Base-by-base conservation (phyloP, 306 rosid species). In the Morella rubra region DNA sequence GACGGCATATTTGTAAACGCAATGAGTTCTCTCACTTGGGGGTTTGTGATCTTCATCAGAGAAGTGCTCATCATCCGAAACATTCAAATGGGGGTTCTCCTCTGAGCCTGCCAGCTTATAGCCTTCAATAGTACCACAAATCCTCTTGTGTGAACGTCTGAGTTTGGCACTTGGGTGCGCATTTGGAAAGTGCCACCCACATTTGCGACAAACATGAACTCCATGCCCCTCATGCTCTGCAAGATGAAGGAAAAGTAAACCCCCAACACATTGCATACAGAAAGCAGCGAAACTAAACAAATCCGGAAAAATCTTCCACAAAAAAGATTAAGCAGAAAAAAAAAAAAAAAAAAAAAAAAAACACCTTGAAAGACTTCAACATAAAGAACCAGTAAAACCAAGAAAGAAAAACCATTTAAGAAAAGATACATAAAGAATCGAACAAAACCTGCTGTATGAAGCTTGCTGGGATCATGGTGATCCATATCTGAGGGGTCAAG, bases 71-170 rank as follows among this genome's bases (percentile, higher is more conserved):
- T 87, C 97, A 70, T 90, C 92, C 22, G 97, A 90, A 77, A 77
- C 76, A 61, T 76, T 78, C 53, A 71, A 66, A 69, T 81, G 88
- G 45, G 75, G 22, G 51, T 76, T 80, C 60, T 62, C 85, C 65
- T 82, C 88, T 9, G 82, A 72, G 42, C 76, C 87, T 46, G 65
- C 77, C 53, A 83, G 47, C 80, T 77, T 85, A 80, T 84, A 86
- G 42, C 98, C 96, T 62, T 95, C 86, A 71, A 90, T 27, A 65
- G 87, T 88, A 81, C 98, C 98, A 77, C 98, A 95, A 85, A 92
- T 89, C 93, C 76, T 92, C 92, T 83, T 90, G 70, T 89, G 96
- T 22, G 93, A 88, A n/a, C 92, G 91, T 76, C 96, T 82, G 13
- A 73, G 92, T 59, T 69, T 87, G 14, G 93, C 82, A 81, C 92